phyloP scores from a whole-genome alignment of 768 basidiomycete genomes.

The Podaxis sp. region DNA sequence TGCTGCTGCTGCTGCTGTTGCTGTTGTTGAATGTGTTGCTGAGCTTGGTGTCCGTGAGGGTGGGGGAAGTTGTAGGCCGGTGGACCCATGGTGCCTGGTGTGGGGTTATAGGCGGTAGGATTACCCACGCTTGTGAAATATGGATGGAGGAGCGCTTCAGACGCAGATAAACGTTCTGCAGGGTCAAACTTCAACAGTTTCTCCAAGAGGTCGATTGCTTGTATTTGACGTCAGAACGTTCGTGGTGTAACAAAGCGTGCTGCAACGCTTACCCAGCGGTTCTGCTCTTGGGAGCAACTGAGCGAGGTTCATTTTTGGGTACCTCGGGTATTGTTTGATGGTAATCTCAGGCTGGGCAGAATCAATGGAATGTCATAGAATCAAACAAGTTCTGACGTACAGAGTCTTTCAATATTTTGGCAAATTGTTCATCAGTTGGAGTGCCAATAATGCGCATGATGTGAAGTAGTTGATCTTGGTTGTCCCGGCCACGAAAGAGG shows the following conservation, averaged over 20 bases:
- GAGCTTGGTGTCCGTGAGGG: conserved; percentile 56
- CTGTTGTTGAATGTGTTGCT: conserved; percentile 43
- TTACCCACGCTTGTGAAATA: conserved; percentile 74
- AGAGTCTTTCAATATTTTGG: conserved; percentile 88
- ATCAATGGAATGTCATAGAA: conserved; percentile 4
- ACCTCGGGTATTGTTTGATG: conserved; percentile 83
- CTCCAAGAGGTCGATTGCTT: conserved; percentile 92
- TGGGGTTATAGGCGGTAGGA: conserved; percentile 39
- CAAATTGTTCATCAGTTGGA: conserved; percentile 82
- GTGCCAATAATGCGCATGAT: conserved; percentile 98
- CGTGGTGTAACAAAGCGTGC: neutral
- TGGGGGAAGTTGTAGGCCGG: conserved; percentile 71
- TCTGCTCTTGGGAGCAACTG: conserved; percentile 86
- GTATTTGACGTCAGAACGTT: conserved; percentile 18
- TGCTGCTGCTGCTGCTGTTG: conserved; percentile 37
- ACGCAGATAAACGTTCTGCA: conserved; percentile 84
- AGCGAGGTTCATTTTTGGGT: conserved; percentile 78
- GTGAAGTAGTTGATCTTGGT: conserved; percentile 95
- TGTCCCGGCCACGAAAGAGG: conserved; percentile 94
- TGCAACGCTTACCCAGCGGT: conserved; percentile 58
- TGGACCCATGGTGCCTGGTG: conserved; percentile 63
- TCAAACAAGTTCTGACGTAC: conserved; percentile 41
- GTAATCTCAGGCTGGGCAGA: conserved; percentile 73
- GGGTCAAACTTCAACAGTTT: conserved; percentile 96
- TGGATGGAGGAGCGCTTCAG: conserved; percentile 88